Base-by-base conservation (phyloP, 208 protist genomes). In the Crithidia acanthocephali region DNA sequence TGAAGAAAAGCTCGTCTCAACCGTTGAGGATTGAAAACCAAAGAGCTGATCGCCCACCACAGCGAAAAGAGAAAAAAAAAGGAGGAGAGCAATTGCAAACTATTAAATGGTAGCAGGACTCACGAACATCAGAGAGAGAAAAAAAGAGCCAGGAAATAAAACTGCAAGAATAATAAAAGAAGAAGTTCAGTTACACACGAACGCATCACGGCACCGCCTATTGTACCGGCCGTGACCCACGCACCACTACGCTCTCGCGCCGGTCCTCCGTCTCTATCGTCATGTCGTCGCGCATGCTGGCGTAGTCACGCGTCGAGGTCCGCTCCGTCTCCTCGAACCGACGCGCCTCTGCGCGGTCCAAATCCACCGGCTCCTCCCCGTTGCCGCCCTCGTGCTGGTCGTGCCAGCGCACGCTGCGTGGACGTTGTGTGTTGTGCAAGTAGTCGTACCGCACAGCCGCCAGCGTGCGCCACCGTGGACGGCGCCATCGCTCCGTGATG, bases 401-500 rank as follows among this genome's bases (percentile, higher is more conserved):
- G 62, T 52, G 48, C 58, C 53, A 66, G 18, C 48, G 60, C 42
- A 56, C 55, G 18, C 22, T 42, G 20, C 45, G 64, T 11, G 20
- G 47, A 2, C 22, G 33, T 13, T 33, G 33, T 11, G 62, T 53
- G 64, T 56, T 53, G 57, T 66, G 33, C 25, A 76, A 32, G 57
- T 77, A 70, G 55, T 77, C 40, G 51, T 52, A 67, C 18, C 72
- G 72, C 63, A 77, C 71, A 22, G 72, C 72, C 5, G 72, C 63
- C 23, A 77, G 67, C 48, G 8, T 47, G 18, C 90, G 86, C 87
- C 90, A 95, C 23, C 78, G 79, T 52, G 90, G 87, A 22, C 48
- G 55, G n/a, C 67, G 77, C 13, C 68, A 77, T 16, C 75, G 80
- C 76, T 91, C 85, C 55, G 87, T 91, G 27, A 76, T 66, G 59